Evolutionary conservation across 2,329 filamentous ascomycete genomes (phyloP).

Genomic region (Fusarium lyarnte): DNA sequence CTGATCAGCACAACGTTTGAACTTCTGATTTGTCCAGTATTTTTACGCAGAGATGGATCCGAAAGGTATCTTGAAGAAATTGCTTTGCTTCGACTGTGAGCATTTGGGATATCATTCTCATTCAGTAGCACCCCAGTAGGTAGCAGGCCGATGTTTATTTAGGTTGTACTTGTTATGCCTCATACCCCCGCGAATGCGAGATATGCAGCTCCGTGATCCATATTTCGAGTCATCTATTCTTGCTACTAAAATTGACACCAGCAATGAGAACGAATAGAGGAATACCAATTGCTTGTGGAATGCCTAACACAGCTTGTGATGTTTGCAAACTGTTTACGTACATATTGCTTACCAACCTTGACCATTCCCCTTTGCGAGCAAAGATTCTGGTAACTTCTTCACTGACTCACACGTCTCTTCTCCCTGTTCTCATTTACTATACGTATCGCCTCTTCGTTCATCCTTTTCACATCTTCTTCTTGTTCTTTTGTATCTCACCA

Average conservation of each 20-base stretch:
- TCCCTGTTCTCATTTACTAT: neutral
- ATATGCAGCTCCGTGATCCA: neutral
- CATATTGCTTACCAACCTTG: neutral
- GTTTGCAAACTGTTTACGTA: neutral
- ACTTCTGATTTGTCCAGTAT: neutral
- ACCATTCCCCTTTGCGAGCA: too few species aligned
- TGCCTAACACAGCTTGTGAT: neutral
- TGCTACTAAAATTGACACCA: neutral
- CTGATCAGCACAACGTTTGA: neutral
- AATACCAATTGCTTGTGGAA: fast-evolving
- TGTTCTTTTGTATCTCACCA: neutral
- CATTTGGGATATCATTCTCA: neutral
- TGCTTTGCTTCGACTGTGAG: neutral
- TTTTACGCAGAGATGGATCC: neutral
- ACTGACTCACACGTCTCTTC: fast-evolving
- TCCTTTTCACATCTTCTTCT: neutral
- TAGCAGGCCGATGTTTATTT: neutral
- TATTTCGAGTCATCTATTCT: neutral
- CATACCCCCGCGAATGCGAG: fast-evolving
- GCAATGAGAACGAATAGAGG: too few species aligned
- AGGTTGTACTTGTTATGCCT: neutral
- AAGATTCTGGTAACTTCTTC: neutral
- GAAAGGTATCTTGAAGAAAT: neutral
- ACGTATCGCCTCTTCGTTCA: neutral
- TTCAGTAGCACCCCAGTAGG: neutral